Evolutionary conservation across 2,329 filamentous ascomycete species (phyloP), one percentile per base, ranked within the genome.

Genomic region (Clarireedia sp.): DNA sequence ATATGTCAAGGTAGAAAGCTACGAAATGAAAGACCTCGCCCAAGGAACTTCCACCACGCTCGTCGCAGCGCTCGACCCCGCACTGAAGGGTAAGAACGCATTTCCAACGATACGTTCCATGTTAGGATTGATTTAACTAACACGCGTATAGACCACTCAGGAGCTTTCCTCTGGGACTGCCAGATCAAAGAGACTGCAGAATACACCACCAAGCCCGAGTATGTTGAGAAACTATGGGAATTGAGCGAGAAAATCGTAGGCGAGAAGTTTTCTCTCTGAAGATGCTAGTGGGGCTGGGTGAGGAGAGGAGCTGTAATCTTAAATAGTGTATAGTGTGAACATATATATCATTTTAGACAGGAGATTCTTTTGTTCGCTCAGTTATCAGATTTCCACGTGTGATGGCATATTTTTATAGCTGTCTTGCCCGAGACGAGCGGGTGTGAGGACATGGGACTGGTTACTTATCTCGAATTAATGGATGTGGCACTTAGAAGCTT

Each of bases 231-330:
- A n/a, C n/a, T 59, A 3, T 61, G 59, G 59, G 36, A 19, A n/a
- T 29, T 60, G 26, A 58, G 55, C 51, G 57, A 58, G 55, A 49
- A 53, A 23, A n/a, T 60, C n/a, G 55, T 60, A 17, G 57, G 57
- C 5, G 50, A 58, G 55, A 48, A 57, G 17, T 61, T 61, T 36
- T 12, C 48, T 9, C 17, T 40, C 5, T 54, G 37, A 36, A 33
- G 29, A 33, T 33, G 10, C 9, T 33, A 14, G 29, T 10, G 29
- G 10, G 29, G 12, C 4, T 26, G 24, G 24, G 8, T 7, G 24
- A 26, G 24, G 24, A 26, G 24, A n/a, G n/a, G n/a, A n/a, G n/a
- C n/a, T n/a, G n/a, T n/a, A n/a, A n/a, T n/a, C n/a, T n/a, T n/a
- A n/a, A n/a, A n/a, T n/a, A n/a, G n/a, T n/a, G n/a, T n/a, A n/a